These are phyloP conservation scores for Glycine tomentella DNA, from an alignment of 306 rosid genomes.

Conservation along the genomic window DNA sequence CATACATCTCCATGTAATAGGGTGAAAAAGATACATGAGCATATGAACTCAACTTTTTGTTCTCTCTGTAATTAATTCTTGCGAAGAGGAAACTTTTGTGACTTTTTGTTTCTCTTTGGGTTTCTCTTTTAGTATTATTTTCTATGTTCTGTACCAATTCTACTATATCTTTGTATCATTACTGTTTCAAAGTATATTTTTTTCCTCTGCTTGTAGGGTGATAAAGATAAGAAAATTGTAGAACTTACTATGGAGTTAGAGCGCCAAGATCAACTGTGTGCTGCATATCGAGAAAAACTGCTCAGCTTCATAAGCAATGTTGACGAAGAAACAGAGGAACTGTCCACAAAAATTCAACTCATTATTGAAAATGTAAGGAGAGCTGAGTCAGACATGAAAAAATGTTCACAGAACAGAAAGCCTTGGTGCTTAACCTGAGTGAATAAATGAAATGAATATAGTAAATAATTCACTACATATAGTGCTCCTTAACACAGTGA, in stretches of 20 bases:
- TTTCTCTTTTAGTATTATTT: background rate
- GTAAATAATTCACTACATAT: conserved; percentile 46
- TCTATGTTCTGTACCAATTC: conserved; percentile 9
- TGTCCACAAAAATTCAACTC: conserved; percentile 72
- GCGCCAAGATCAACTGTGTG: conserved; percentile 77
- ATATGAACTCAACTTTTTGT: background rate
- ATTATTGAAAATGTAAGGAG: conserved; percentile 69
- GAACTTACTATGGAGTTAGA: conserved; percentile 86
- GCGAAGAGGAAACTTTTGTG: background rate
- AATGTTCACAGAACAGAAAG: conserved; percentile 51
- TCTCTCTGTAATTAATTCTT: too few relatives aligned
- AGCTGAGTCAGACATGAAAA: conserved; percentile 74
- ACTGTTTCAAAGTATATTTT: conserved; percentile 13
- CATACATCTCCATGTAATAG: background rate
- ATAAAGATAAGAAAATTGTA: conserved; percentile 83
- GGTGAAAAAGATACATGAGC: too few relatives aligned
- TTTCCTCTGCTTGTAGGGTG: conserved; percentile 62
- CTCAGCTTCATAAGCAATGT: conserved; percentile 68
- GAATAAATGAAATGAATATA: conserved; percentile 30
- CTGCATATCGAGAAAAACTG: conserved; percentile 70
- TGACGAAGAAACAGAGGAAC: conserved; percentile 75
- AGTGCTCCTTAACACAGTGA: conserved; percentile 17
- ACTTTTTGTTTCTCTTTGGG: background rate
- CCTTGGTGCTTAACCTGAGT: conserved; percentile 41
- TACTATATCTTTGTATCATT: conserved; percentile 15